A percentile compares a stretch with the other conserved stretches of the same genome.
phyloP scores from a whole-genome alignment of 2,329 filamentous ascomycete species.

The Neonectria sp. region DNA sequence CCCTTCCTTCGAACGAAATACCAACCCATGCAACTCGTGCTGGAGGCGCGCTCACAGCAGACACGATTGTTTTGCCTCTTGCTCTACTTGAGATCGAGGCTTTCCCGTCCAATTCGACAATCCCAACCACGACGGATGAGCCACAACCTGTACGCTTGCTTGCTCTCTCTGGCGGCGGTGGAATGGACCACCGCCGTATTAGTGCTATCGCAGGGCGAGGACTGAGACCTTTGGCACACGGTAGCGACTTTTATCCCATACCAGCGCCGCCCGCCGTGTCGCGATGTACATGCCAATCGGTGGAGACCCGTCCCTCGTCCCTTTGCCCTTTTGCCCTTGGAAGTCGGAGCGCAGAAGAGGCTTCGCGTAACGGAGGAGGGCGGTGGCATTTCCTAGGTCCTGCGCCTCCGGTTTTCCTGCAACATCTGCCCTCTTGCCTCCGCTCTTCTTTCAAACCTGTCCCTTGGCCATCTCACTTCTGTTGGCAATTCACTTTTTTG shows the following conservation, averaged over 20 bases:
- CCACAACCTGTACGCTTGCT: not conserved
- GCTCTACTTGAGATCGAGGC: not conserved
- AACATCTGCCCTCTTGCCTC: not conserved
- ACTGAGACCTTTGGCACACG: constrained; percentile 25
- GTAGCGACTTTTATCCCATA: constrained; percentile 22
- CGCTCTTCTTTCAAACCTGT: not conserved
- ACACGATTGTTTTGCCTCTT: not conserved
- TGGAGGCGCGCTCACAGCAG: not conserved
- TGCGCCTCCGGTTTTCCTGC: not conserved
- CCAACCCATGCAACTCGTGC: no score
- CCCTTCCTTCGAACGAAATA: not conserved
- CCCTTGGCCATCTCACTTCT: not conserved
- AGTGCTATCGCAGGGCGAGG: constrained; percentile 13
- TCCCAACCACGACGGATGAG: not conserved
- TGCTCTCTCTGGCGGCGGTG: not conserved
- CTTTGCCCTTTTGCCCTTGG: constrained; percentile 2
- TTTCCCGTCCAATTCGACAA: not conserved
- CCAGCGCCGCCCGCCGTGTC: constrained; percentile 22
- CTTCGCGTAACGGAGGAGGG: not conserved
- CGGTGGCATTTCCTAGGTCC: constrained; percentile 7
- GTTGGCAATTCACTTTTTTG: not conserved
- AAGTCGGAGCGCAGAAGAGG: not conserved
- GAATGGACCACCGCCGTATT: constrained; percentile 23
- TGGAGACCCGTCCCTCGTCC: not conserved
- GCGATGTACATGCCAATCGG: constrained; percentile 29